These are phyloP conservation scores for Terfezia claveryi DNA, from an alignment of 495 filamentous ascomycete genomes.

Conservation along the genomic window DNA sequence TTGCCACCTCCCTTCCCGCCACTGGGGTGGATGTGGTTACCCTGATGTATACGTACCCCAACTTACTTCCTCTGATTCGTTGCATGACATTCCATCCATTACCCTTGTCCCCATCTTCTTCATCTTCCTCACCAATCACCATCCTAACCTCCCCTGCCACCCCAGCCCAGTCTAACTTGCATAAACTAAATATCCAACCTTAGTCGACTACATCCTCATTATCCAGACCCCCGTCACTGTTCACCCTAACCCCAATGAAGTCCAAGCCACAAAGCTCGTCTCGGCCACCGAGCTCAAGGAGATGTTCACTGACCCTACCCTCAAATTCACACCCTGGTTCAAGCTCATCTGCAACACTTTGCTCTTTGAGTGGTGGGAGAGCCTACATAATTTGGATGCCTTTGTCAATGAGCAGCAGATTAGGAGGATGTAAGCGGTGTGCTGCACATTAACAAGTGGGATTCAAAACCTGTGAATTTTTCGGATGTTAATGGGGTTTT, in stretches of 20 bases:
- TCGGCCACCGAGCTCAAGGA: conserved; percentile 57
- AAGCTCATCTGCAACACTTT: conserved; percentile 95
- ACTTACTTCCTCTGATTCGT: no score
- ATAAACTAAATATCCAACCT: neutral
- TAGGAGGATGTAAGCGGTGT: conserved; percentile 44
- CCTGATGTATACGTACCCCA: no score
- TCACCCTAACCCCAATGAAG: conserved; percentile 66
- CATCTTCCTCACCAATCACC: neutral
- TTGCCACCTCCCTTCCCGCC: neutral
- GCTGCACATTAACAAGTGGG: no score
- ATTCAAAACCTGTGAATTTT: no score
- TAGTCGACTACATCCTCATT: conserved; percentile 98
- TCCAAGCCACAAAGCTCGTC: conserved; percentile 61
- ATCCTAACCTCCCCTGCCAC: neutral
- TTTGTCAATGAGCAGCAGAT: conserved; percentile 74
- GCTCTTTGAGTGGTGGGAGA: conserved; percentile 96
- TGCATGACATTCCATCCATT: neutral
- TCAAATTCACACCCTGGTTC: conserved; percentile 96
- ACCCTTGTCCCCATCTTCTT: neutral
- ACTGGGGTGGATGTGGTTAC: no score
- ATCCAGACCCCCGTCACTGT: conserved; percentile 84
- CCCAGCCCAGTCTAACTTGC: neutral
- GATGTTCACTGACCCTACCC: conserved; percentile 57
- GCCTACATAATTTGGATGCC: conserved; percentile 64
- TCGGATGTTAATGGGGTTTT: no score